A percentile compares a stretch with the other conserved stretches of the same genome.
These are phyloP conservation scores for Xerocomellus intermedius DNA, from an alignment of 768 basidiomycete species.

Conservation along the genomic window DNA sequence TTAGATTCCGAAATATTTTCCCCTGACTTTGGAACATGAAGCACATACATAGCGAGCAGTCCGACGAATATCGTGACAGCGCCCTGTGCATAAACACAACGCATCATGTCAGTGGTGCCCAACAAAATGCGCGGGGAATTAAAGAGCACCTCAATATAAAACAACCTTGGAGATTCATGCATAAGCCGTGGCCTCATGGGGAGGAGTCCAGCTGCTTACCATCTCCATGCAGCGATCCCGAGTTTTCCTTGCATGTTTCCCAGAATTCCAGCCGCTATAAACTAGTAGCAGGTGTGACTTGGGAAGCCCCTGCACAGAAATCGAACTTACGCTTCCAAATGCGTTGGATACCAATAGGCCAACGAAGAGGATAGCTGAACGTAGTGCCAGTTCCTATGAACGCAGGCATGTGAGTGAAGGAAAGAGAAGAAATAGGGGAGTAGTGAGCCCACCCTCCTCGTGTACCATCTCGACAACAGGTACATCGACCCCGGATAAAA, in stretches of 20 bases:
- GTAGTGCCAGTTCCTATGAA: conserved; percentile 59
- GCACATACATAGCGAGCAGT: conserved; percentile 46
- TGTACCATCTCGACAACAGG: conserved; percentile 55
- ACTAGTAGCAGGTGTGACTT: conserved; percentile 28
- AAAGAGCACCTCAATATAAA: conserved; percentile 58
- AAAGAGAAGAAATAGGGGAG: neutral
- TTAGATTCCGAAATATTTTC: neutral
- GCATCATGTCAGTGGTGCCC: neutral
- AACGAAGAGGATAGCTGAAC: conserved; percentile 57
- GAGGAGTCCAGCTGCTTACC: conserved; percentile 36
- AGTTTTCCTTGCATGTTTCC: conserved; percentile 63
- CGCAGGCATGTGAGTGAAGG: neutral
- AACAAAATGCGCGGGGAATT: neutral
- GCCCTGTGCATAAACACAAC: conserved; percentile 40
- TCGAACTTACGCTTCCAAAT: conserved; percentile 55
- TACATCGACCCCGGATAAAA: conserved; percentile 61
- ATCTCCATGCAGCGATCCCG: conserved; percentile 71
- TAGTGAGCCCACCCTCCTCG: conserved; percentile 32
- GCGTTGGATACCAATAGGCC: conserved; percentile 65
- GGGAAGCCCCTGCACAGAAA: neutral
- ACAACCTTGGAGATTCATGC: conserved; percentile 45
- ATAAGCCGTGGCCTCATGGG: neutral
- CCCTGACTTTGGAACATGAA: neutral
- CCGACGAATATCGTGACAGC: conserved; percentile 61
- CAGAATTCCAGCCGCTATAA: conserved; percentile 76